phyloP scores from a whole-genome alignment of 2,329 filamentous ascomycete genomes.

The Dendrostoma leiphaemia region DNA sequence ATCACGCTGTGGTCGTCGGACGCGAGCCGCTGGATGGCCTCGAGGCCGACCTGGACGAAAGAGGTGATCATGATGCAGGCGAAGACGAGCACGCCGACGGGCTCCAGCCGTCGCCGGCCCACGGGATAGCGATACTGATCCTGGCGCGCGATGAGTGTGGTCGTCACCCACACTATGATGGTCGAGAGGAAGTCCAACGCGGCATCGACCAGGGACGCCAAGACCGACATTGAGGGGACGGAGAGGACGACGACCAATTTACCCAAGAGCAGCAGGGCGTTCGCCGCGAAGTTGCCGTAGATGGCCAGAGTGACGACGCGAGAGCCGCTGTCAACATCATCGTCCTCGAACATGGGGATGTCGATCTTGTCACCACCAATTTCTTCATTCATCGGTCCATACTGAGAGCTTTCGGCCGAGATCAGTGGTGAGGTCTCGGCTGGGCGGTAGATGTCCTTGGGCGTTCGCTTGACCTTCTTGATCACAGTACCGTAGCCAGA shows the following conservation, averaged over 20 bases:
- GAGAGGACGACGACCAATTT: slow-evolving; percentile 77
- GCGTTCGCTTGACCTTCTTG: slow-evolving; percentile 71
- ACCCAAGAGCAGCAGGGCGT: slow-evolving; percentile 69
- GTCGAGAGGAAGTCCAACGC: slow-evolving; percentile 79
- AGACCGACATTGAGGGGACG: slow-evolving; percentile 77
- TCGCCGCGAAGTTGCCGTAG: slow-evolving; percentile 79
- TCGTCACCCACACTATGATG: slow-evolving; percentile 77
- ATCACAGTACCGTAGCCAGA: slow-evolving; percentile 20
- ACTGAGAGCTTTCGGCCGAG: slow-evolving; percentile 32
- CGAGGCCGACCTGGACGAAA: slow-evolving; percentile 73
- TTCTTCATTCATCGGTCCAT: slow-evolving; percentile 45
- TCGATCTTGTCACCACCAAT: slow-evolving; percentile 50
- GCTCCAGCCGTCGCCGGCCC: slow-evolving; percentile 71
- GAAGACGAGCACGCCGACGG: slow-evolving; percentile 78
- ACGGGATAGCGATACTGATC: slow-evolving; percentile 77
- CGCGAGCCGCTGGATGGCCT: slow-evolving; percentile 65
- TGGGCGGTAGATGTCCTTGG: slow-evolving; percentile 79
- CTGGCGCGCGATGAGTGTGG: slow-evolving; percentile 68
- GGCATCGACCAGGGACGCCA: slow-evolving; percentile 77
- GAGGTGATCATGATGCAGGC: slow-evolving; percentile 84
- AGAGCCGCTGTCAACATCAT: slow-evolving; percentile 67
- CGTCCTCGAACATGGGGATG: slow-evolving; percentile 71
- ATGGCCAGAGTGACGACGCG: slow-evolving; percentile 83
- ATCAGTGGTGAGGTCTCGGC: slow-evolving; percentile 69
- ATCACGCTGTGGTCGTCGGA: slow-evolving; percentile 65